Evolutionary conservation across 345 rosid species (phyloP).

Genomic region (Noccaea bulbosa): DNA sequence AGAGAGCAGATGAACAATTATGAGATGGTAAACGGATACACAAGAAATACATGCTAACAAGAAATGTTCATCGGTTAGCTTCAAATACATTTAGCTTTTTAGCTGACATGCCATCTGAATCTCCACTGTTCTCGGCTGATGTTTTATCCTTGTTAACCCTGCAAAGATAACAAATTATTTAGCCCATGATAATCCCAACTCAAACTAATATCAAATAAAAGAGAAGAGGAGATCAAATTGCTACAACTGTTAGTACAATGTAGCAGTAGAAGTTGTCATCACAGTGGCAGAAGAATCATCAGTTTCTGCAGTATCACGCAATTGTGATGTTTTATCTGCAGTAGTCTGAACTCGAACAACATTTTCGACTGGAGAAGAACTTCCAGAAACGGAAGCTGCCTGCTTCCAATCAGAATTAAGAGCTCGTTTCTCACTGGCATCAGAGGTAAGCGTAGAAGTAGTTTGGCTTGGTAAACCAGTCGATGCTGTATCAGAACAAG

Average conservation of each 20-base stretch:
- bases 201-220: neutral
- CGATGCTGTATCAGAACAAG: conserved; percentile 49
- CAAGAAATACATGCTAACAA: conserved; percentile 27
- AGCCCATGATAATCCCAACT: conserved; percentile 31
- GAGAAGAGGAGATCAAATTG: conserved; percentile 34
- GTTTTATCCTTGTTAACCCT: conserved; percentile 34
- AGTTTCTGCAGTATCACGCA: conserved; percentile 48
- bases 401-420: conserved; percentile 46
- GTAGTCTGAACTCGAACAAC: conserved; percentile 48
- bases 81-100: conserved; percentile 29
- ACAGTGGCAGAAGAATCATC: conserved; percentile 50
- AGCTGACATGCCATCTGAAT: conserved; percentile 21
- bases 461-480: conserved; percentile 60
- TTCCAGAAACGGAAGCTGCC: conserved; percentile 46
- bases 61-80: conserved; percentile 22
- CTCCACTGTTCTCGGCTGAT: conserved; percentile 30
- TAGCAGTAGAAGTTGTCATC: conserved; percentile 41
- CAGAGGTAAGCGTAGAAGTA: conserved; percentile 51
- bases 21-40: conserved; percentile 27
- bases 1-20: conserved; percentile 31
- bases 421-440: conserved; percentile 43
- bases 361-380: conserved; percentile 45
- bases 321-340: conserved; percentile 37
- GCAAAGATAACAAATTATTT: conserved; percentile 26
- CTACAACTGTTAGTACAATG: conserved; percentile 54